Conservation (phyloP, 495 filamentous ascomycete genomes). For the Hyaloscypha finlandica region DNA sequence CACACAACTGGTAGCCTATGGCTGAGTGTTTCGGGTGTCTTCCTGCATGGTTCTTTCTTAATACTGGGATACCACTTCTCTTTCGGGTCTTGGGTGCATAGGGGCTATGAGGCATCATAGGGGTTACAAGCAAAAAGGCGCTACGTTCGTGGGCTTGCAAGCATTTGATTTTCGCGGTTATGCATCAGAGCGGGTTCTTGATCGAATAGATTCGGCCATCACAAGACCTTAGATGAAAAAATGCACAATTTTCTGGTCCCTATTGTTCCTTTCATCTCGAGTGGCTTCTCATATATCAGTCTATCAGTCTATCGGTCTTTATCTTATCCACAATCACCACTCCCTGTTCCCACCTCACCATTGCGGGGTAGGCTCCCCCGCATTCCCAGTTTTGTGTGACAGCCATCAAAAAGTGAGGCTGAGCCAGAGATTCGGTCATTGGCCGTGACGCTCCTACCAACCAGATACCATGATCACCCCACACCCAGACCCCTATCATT, state of each 20-base stretch:
- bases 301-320: not conserved
- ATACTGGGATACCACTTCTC: not conserved
- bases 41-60: not conserved
- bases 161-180: not conserved
- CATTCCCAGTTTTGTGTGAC: slow-evolving; percentile 3
- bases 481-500: not conserved
- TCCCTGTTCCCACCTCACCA: not conserved
- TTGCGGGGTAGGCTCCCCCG: not conserved
- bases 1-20: not conserved
- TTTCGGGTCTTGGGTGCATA: not conserved
- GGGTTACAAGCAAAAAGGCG: not conserved
- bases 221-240: slow-evolving; percentile 1
- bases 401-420: not conserved
- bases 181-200: not conserved
- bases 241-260: not conserved
- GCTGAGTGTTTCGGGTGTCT: not conserved
- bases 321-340: not conserved
- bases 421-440: not conserved
- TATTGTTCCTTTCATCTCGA: not conserved
- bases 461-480: not conserved
- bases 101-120: not conserved
- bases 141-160: not conserved
- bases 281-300: not conserved
- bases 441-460: not conserved
- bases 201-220: not conserved